Conservation (phyloP, 2,329 filamentous ascomycete species). For the Verticillium zaregamsianum region DNA sequence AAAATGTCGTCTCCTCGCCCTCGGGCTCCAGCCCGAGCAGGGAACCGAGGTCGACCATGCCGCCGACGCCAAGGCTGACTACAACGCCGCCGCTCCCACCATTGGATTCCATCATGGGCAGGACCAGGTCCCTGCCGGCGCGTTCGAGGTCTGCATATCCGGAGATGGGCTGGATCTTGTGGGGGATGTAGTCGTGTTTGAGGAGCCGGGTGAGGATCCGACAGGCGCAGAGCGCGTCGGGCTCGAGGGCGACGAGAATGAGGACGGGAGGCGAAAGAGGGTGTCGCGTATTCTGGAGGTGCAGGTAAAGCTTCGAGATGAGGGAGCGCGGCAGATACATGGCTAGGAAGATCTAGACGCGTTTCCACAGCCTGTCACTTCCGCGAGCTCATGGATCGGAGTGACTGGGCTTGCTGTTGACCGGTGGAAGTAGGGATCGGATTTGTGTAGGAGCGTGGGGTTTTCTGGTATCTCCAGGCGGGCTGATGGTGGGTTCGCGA, state of each 20-base stretch:
- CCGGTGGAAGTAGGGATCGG: not conserved
- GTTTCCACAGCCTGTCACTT: conserved; percentile 19
- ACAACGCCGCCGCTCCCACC: conserved; percentile 87
- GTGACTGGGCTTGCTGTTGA: conserved; percentile 2
- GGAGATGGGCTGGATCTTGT: conserved; percentile 93
- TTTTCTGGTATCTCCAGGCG: not conserved
- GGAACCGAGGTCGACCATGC: conserved; percentile 80
- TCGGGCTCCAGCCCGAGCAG: conserved; percentile 71
- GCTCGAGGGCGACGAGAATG: conserved; percentile 87
- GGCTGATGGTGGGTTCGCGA: not conserved
- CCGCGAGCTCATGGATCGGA: conserved; percentile 25
- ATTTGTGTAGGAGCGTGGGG: not conserved
- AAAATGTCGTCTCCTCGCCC: conserved; percentile 62
- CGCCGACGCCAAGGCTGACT: conserved; percentile 87
- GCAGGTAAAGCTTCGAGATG: conserved; percentile 85
- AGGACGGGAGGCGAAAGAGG: conserved; percentile 88
- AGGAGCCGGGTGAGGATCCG: conserved; percentile 90
- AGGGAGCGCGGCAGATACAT: conserved; percentile 95
- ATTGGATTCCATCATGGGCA: conserved; percentile 78
- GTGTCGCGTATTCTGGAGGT: conserved; percentile 82
- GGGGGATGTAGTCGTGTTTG: conserved; percentile 94
- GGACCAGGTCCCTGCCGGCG: conserved; percentile 73
- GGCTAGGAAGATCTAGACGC: conserved; percentile 23
- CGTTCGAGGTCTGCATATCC: conserved; percentile 87
- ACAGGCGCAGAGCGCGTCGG: conserved; percentile 91